Base-by-base conservation (phyloP, 768 basidiomycete species). In the Pleurotus tuber-regium region DNA sequence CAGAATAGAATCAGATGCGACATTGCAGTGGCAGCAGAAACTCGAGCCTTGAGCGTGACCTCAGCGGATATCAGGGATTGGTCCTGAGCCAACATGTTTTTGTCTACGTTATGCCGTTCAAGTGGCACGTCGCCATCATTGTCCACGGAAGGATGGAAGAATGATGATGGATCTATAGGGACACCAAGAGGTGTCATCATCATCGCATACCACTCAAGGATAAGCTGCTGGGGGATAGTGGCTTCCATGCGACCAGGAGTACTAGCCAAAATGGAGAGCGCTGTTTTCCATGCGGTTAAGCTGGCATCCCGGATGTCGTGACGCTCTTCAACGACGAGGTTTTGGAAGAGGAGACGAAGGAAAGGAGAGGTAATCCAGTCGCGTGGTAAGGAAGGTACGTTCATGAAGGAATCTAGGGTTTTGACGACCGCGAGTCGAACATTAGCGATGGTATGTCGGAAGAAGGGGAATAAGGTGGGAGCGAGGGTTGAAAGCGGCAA, bases 361-460 rank as follows among this genome's bases (percentile, higher is more conserved):
- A 96, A 88, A 2, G 83, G 77, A 0, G 79, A 74, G 30, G 80
- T 71, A 56, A 96, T 79, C 97, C 97, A 98, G 48, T 86, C 84
- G 59, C 77, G 75, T 6, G 88, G 80, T 36, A 95, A 78, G 0
- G 84, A 79, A 5, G 82, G 67, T 6, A 92, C 87, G 19, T 76
- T 72, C 79, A 97, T 88, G 69, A 98, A 95, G 6, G 88, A 87
- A 50, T 84, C 78, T 8, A 98, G 72, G 0, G 94, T 94, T 54
- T 90, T 86, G 39, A 95, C 89, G 2, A 98, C 95, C 2, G 97
- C 87, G 11, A 95, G 77, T 6, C 97, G 91, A 50, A 99, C 97
- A 54, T 87, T 87, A 1, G 89, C 70, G 60, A 99, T 98, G 0
- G 96, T 95, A 66, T 99, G 97, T 14, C 97, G 90, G 71, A 98